Base-by-base conservation (phyloP, 1,284 basidiomycete species). In the Coriolopsis trogii region DNA sequence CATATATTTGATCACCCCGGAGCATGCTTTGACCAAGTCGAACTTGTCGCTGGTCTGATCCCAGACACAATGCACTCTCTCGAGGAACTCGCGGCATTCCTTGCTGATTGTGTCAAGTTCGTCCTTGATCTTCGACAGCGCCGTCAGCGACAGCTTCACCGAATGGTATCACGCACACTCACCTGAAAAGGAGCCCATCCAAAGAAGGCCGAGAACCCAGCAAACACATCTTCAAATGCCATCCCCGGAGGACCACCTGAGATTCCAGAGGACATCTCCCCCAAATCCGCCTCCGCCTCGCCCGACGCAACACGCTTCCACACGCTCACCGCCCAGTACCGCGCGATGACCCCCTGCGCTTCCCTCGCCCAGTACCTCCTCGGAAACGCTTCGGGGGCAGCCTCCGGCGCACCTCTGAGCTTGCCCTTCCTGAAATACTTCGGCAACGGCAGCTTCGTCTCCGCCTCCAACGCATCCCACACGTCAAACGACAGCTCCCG, bases 151-250 rank as follows among this genome's bases (percentile, higher is more conserved):
- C 4, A 23, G 13, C 16, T 2, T 7, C 5, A 31, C 6, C 23
- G 13, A 1, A 7, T 23, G 9, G 4, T 13, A 4, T 4, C 10
- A n/a, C 8, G 38, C 29, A 16, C 33, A 56, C 71, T 50, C 54
- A 80, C 82, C 66, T 76, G 68, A 25, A 67, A 62, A 2, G 73
- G 71, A 3, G 77, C 73, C 42, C 72, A 66, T 26, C 76, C 77
- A 61, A 77, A 81, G 64, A 84, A 84, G 10, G 77, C 76, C 6
- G 83, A 85, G 16, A 84, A 60, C 3, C 70, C 73, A 23, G 73
- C 70, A 43, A 83, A 72, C 10, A 76, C 73, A 30, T 73, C 69
- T 50, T 82, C 81, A 45, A 83, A 77, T 2, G 73, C 66, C 1
- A 72, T 59, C 8, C 49, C 37, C 7, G 49, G 51, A 18, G n/a